Evolutionary conservation across 495 filamentous ascomycete species (phyloP), one percentile per base, ranked within the genome.

Genomic region (Neurospora sp.): DNA sequence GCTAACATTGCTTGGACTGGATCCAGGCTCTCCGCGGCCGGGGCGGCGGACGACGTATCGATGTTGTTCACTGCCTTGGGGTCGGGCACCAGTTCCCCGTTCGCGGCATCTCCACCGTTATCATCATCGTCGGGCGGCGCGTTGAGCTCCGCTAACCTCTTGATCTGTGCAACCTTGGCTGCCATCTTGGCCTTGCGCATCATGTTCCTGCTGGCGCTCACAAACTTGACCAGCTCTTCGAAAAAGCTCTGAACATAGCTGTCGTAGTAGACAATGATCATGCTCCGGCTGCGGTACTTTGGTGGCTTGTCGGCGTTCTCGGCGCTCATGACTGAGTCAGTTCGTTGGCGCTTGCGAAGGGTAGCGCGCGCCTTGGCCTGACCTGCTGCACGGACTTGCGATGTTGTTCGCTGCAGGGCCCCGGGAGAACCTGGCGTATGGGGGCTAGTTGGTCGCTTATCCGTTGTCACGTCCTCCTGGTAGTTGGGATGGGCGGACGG

Each of bases 231-330:
- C 40, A 96, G 82, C 69, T 88, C 84, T 78, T 97, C 94, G 72
- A 97, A 92, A 7, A 88, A 86, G 41, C 88, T 87, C 78, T 97
- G 94, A 12, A 94, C 90, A 72, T 92, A 89, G 75, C 92, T 92
- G 78, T 97, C 94, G 79, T 97, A 97, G 79, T 94, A 92, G 53
- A 97, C 91, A 38, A 95, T 90, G 71, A 96, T 89, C 87, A 93
- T 94, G 73, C 88, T 89, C 71, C 92, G 87, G 14, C 88, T 90
- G 71, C 92, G 90, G 78, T 91, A 93, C 84, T 78, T 85, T 61
- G 76, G 88, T 31, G 53, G 53, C 22, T 61, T 61, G 72, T 76
- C 82, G 75, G 69, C 80, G 74, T 74, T 77, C 72, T 87, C 84
- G 53, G 78, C 83, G 40, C 88, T 90, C 35, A 87, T 77, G 72